Percentiles rank a stretch among this genome's conserved stretches.
Evolutionary conservation across 495 filamentous ascomycete species (phyloP).

Genomic region (Massariosphaeria phaeospora): DNA sequence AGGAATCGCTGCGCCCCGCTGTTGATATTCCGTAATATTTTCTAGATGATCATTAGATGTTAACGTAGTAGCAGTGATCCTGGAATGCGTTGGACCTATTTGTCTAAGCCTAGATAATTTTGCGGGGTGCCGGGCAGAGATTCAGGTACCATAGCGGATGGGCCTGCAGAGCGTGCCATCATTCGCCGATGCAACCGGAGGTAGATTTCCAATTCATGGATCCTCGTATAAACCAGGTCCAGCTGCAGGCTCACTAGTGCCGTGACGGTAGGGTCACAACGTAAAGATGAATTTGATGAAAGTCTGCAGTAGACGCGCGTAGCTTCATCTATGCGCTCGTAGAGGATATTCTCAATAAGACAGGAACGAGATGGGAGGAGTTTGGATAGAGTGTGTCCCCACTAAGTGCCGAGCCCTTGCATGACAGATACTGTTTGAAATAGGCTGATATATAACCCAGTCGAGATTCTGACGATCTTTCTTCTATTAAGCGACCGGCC

Average conservation of each 20-base stretch:
- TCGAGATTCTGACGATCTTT: constrained; percentile 4
- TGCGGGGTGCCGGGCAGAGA: too few species aligned
- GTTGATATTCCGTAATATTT: constrained; percentile 1
- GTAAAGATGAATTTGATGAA: background rate
- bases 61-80: background rate
- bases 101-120: too few species aligned
- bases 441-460: constrained; percentile 4
- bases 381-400: too few species aligned
- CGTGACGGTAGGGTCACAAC: constrained; percentile 10
- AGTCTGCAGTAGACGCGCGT: constrained; percentile 14
- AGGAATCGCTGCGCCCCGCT: too few species aligned
- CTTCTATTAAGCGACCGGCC: constrained; percentile 1
- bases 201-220: too few species aligned
- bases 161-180: too few species aligned
- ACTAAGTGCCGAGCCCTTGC: constrained; percentile 1
- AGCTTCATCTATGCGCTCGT: background rate
- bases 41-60: background rate
- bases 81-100: too few species aligned
- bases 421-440: constrained; percentile 5
- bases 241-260: too few species aligned
- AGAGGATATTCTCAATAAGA: background rate
- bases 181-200: too few species aligned
- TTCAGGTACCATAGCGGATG: too few species aligned
- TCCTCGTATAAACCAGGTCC: too few species aligned
- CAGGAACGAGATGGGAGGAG: background rate